These are phyloP conservation scores for Chaetomium sp. DNA, from an alignment of 2,329 filamentous ascomycete genomes.

Conservation along the genomic window DNA sequence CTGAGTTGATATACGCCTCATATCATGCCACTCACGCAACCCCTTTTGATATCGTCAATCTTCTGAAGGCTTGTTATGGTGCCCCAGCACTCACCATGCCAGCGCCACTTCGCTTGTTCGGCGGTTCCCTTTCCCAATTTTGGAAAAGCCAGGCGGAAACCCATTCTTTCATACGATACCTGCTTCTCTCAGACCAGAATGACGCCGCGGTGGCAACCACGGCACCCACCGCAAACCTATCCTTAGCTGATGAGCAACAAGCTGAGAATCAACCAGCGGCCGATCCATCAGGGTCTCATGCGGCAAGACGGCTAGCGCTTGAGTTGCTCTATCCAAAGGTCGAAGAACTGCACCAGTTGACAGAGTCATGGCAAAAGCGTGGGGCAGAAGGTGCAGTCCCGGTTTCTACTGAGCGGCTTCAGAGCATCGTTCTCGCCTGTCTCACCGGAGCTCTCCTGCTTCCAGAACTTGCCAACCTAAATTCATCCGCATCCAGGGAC, in stretches of 20 bases:
- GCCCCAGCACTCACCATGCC: constrained; percentile 40
- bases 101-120: constrained; percentile 44
- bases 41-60: constrained; percentile 65
- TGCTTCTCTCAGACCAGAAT: constrained; percentile 54
- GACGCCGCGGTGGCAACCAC: constrained; percentile 5
- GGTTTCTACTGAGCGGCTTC: constrained; percentile 55
- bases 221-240: neutral
- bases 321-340: constrained; percentile 58
- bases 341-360: constrained; percentile 51
- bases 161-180: constrained; percentile 53
- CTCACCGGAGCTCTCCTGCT: constrained; percentile 50
- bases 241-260: constrained; percentile 15
- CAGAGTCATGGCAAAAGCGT: constrained; percentile 50
- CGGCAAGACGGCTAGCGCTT: constrained; percentile 54
- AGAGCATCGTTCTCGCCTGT: constrained; percentile 54
- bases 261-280: constrained; percentile 33
- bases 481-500: constrained; percentile 53
- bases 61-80: constrained; percentile 72
- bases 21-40: constrained; percentile 65
- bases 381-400: constrained; percentile 50
- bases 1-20: constrained; percentile 67
- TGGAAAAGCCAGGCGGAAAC: constrained; percentile 50
- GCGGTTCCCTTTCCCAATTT: constrained; percentile 52
- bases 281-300: constrained; percentile 45
- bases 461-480: constrained; percentile 51